phyloP scores from a whole-genome alignment of 345 rosid species.

The Excoecaria cochinchinensis region DNA sequence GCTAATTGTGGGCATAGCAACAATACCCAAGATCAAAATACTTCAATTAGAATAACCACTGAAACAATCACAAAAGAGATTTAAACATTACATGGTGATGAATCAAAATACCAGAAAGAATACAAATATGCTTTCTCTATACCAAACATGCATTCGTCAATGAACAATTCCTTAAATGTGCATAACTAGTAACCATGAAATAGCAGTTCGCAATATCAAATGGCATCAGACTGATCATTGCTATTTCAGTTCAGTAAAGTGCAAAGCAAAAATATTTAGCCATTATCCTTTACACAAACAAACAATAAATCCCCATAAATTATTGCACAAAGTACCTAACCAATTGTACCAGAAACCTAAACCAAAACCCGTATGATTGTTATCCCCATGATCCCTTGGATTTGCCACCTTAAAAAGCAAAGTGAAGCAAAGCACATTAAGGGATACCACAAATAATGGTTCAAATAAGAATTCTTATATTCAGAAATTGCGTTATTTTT shows the following conservation, averaged over 20 bases:
- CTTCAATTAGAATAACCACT: not conserved
- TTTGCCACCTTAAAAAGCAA: not conserved
- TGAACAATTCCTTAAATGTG: not conserved
- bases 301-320: not conserved
- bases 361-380: not conserved
- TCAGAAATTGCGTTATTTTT: not conserved
- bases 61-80: not conserved
- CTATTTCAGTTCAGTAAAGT: not conserved
- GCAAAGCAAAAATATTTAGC: not conserved
- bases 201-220: not conserved
- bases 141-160: not conserved
- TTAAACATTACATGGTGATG: not conserved
- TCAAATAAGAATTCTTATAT: not conserved
- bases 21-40: not conserved
- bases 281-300: not conserved
- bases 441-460: not conserved
- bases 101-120: not conserved
- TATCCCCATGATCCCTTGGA: not conserved
- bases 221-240: not conserved
- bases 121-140: not conserved
- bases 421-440: not conserved
- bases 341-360: not conserved
- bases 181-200: not conserved
- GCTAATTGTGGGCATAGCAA: not conserved
- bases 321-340: not conserved